These are phyloP conservation scores for Hypoxylon subgilvum DNA, from an alignment of 495 filamentous ascomycete genomes.

Conservation along the genomic window DNA sequence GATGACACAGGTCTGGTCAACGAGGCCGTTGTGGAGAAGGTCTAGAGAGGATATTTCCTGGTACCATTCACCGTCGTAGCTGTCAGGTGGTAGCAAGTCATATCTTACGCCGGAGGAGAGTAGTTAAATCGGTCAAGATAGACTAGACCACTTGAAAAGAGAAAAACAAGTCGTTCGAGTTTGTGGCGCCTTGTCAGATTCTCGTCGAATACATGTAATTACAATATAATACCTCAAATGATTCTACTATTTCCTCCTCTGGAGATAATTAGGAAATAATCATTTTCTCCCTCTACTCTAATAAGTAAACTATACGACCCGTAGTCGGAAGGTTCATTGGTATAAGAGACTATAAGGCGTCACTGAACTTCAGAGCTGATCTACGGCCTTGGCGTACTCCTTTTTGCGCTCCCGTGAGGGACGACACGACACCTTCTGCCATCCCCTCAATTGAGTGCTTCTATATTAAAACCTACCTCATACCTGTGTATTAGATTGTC, in stretches of 20 bases:
- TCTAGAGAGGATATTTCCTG: constrained; percentile 22
- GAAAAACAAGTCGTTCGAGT: not conserved
- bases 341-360: no score
- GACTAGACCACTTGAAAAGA: constrained; percentile 11
- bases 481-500: no score
- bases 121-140: not conserved
- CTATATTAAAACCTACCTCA: no score
- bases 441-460: no score
- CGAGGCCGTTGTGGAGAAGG: constrained; percentile 36
- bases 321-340: no score
- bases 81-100: not conserved
- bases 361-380: no score
- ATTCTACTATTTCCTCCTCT: not conserved
- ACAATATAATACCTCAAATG: constrained; percentile 9
- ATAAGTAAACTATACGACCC: no score
- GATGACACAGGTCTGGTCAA: constrained; percentile 24
- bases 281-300: no score
- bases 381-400: no score
- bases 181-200: not conserved
- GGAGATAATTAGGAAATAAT: no score
- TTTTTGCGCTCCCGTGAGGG: no score
- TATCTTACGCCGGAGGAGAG: not conserved
- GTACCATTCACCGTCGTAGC: not conserved
- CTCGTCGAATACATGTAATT: not conserved
- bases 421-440: no score